These are phyloP conservation scores for Aspergillus clavatus DNA, from an alignment of 2,329 filamentous ascomycete species.

Conservation along the genomic window DNA sequence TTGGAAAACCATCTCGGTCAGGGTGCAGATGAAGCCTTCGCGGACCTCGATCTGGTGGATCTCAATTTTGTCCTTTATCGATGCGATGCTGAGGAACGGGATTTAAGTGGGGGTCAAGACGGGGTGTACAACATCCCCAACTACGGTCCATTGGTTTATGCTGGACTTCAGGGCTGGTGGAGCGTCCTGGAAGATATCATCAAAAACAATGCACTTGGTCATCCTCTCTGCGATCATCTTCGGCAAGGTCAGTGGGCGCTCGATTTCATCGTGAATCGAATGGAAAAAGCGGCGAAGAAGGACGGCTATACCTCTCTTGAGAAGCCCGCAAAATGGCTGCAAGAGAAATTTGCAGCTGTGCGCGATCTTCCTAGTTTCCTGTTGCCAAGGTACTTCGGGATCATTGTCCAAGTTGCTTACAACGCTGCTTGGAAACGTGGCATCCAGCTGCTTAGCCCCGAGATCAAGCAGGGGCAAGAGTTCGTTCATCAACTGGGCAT, in stretches of 20 bases:
- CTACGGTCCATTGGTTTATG: slow-evolving; percentile 81
- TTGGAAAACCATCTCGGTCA: slow-evolving; percentile 83
- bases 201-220: slow-evolving; percentile 81
- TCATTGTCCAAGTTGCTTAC: slow-evolving; percentile 84
- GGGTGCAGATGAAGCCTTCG: slow-evolving; percentile 73
- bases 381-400: slow-evolving; percentile 85
- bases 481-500: slow-evolving; percentile 86
- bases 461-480: slow-evolving; percentile 74
- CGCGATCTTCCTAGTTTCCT: slow-evolving; percentile 82
- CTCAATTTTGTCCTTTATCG: slow-evolving; percentile 90
- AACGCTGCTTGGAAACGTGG: slow-evolving; percentile 73
- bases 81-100: slow-evolving; percentile 82
- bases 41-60: slow-evolving; percentile 68
- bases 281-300: slow-evolving; percentile 66
- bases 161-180: slow-evolving; percentile 98
- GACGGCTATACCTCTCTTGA: slow-evolving; percentile 59
- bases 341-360: slow-evolving; percentile 79
- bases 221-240: slow-evolving; percentile 89
- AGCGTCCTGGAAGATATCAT: slow-evolving; percentile 82
- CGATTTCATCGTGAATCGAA: slow-evolving; percentile 75
- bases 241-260: slow-evolving; percentile 88
- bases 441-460: slow-evolving; percentile 71
- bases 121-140: slow-evolving; percentile 87
- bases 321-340: slow-evolving; percentile 70
- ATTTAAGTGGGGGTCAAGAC: slow-evolving; percentile 71